Evolutionary conservation across 106 monocot genomes (phyloP).

Genomic region (Dendrobium catenatum): DNA sequence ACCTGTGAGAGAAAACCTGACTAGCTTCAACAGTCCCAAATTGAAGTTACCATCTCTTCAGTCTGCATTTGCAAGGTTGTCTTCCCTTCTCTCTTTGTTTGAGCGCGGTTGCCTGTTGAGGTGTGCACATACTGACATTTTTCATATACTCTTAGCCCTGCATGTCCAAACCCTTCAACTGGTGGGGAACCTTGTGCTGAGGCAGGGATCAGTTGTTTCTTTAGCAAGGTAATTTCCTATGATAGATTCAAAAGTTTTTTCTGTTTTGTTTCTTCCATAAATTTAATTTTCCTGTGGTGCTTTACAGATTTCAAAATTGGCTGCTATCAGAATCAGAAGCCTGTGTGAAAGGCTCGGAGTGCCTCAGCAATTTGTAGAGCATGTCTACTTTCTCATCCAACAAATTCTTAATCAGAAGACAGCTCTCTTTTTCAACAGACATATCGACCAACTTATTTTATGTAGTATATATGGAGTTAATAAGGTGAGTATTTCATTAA

Average conservation of each 20-base stretch:
- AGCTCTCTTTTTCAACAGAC: constrained; percentile 77
- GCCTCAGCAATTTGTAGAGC: constrained; percentile 52
- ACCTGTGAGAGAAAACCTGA: constrained; percentile 53
- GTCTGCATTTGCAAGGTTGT: constrained; percentile 89
- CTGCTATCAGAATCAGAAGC: constrained; percentile 77
- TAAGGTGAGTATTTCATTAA: constrained; percentile 40
- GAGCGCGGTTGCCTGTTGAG: neutral
- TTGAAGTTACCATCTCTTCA: constrained; percentile 77
- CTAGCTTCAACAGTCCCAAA: constrained; percentile 39
- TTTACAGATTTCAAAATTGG: constrained; percentile 70
- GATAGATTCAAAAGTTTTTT: neutral
- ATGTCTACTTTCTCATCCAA: constrained; percentile 64
- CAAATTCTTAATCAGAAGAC: constrained; percentile 73
- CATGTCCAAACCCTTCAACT: constrained; percentile 62
- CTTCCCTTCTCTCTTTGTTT: constrained; percentile 8
- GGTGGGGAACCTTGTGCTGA: constrained; percentile 85
- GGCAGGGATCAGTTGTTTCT: constrained; percentile 61
- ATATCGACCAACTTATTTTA: constrained; percentile 89
- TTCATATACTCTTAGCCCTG: constrained; percentile 47
- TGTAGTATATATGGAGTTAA: constrained; percentile 94
- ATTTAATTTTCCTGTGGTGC: neutral
- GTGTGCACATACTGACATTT: neutral
- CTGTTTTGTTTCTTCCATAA: neutral
- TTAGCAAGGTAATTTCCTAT: constrained; percentile 51
- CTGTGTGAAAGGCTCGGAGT: constrained; percentile 83